Evolutionary conservation across 495 filamentous ascomycete genomes (phyloP), one percentile per base, ranked within the genome.

Genomic region (Penicillium turbatum): DNA sequence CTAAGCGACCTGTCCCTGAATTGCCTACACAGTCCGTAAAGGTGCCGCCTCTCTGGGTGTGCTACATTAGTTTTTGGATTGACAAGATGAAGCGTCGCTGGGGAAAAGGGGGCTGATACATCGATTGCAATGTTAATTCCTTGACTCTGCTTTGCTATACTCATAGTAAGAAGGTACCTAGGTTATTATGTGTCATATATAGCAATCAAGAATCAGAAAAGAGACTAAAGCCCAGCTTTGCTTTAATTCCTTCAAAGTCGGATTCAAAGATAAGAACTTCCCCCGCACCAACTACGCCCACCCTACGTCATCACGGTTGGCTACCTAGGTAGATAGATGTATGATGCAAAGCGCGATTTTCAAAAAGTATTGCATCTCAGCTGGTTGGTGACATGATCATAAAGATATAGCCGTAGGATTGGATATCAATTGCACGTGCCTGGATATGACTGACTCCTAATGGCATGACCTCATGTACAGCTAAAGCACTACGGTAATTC

Each of bases 11-110:
- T 6, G 55, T 57, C 10, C 58, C 61, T 3, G 61, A 55, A 15
- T 64, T 64, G 7, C 64, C 64, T 3, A 66, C 48, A n/a, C 64
- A 66, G 16, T 66, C 64, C 1, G 61, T 66, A 37, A 64, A 66
- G 17, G 64, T 66, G 5, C 64, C 61, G 11, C 61, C 64, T 43
- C 64, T 54, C 63, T 64, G 3, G 4, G 11, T 53, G 34, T 43
- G 13, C 21, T 5, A 26, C 2, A 30, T 48, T 7, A 48, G 37
- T 26, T n/a, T 15, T 42, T 26, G 24, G 30, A 27, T 27, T 36
- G 21, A 16, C n/a, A 17, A 13, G 3, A 17, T 39, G 19, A 26
- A 26, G 1, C 4, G 4, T 24, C 4, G 21, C 21, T 24, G 21
- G 21, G 21, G 30, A 12, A 32, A 19, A 21, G 13, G 3, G 41